Percentiles rank a stretch among this genome's conserved stretches.
Conservation (phyloP, 305 asterid species). For the Rubia tinctorum region DNA sequence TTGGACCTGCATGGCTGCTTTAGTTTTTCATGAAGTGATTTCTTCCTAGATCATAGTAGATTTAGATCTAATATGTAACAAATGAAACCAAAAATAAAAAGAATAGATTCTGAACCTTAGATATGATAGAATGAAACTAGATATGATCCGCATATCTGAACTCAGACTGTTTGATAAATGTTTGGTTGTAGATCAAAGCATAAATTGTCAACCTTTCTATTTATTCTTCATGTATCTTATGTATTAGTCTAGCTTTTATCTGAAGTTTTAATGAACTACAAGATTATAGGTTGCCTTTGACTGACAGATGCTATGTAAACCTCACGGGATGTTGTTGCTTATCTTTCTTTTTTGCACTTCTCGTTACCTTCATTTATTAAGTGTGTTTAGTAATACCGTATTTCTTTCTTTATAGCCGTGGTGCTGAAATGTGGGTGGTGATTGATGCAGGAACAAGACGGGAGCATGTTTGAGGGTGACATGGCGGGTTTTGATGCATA, state of each 20-base stretch:
- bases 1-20: not conserved
- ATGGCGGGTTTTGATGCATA: slow-evolving; percentile 43
- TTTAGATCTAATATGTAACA: too few relatives aligned
- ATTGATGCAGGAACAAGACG: slow-evolving; percentile 60
- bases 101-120: too few relatives aligned
- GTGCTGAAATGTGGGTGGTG: slow-evolving; percentile 11
- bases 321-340: not conserved
- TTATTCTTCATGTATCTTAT: not conserved
- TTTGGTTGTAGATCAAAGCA: too few relatives aligned
- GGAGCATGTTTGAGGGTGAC: slow-evolving; percentile 37
- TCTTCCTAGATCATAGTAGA: not conserved
- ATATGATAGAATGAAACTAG: too few relatives aligned
- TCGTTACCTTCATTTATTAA: not conserved
- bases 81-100: too few relatives aligned
- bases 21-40: not conserved
- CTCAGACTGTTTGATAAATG: too few relatives aligned
- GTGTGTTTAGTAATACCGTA: not conserved
- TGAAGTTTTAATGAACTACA: not conserved
- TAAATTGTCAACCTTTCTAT: too few relatives aligned
- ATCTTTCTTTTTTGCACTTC: not conserved
- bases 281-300: not conserved
- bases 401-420: not conserved
- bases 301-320: too few relatives aligned
- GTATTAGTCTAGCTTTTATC: not conserved
- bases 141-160: too few relatives aligned